phyloP scores from a whole-genome alignment of 2,329 filamentous ascomycete species.

The Paraphoma chrysanthemicola region DNA sequence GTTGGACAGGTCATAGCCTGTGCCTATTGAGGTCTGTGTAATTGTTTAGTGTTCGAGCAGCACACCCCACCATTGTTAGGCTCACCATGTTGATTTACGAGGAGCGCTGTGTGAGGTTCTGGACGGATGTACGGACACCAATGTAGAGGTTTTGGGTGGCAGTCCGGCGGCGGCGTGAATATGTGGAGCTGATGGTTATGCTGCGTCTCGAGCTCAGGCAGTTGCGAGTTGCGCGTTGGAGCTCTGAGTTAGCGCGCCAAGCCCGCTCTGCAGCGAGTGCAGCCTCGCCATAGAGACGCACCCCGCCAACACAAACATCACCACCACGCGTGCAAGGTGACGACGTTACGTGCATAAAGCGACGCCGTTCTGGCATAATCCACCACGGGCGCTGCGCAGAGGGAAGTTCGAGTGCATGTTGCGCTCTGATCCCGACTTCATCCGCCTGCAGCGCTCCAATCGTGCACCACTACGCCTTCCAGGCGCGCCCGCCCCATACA shows the following conservation, averaged over 20 bases:
- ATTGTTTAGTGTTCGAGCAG: constrained; percentile 22
- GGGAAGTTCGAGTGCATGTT: constrained; percentile 7
- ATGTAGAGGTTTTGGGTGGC: background rate
- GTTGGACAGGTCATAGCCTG: constrained; percentile 98
- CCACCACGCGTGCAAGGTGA: background rate
- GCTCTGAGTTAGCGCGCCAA: constrained; percentile 25
- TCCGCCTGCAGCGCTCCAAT: constrained; percentile 34
- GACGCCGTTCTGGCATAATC: background rate
- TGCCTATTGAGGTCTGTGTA: constrained; percentile 94
- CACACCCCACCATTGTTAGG: constrained; percentile 13
- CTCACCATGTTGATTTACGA: constrained; percentile 37
- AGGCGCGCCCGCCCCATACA: constrained; percentile 37
- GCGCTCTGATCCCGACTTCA: constrained; percentile 17
- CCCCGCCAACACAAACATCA: background rate
- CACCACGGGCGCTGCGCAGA: background rate
- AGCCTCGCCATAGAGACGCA: background rate
- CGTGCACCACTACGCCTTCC: constrained; percentile 24
- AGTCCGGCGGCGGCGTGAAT: constrained; percentile 2
- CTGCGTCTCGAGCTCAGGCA: constrained; percentile 34
- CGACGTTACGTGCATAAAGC: constrained; percentile 3
- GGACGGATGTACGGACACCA: no score
- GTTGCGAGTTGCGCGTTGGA: constrained; percentile 37
- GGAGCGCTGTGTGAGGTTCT: background rate
- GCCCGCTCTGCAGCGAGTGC: constrained; percentile 1
- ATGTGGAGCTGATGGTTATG: constrained; percentile 21